phyloP scores from a whole-genome alignment of 345 rosid species.

The Anastatica hierochuntica region DNA sequence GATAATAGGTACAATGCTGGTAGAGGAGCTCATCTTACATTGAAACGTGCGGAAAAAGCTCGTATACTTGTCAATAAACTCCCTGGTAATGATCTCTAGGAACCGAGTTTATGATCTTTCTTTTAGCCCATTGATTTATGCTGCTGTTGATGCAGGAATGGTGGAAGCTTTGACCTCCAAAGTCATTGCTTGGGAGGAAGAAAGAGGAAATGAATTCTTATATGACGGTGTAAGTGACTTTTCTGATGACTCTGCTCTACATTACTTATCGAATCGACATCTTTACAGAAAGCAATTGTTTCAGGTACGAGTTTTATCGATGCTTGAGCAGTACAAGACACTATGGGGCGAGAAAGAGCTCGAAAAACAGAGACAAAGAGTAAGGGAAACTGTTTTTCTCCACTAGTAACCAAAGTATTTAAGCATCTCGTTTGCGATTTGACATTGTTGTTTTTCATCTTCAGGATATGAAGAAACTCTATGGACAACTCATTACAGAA shows the following conservation, averaged over 20 bases:
- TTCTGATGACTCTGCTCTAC: background rate
- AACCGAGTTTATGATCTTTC: background rate
- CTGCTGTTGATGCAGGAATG: constrained; percentile 38
- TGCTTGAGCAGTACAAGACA: constrained; percentile 50
- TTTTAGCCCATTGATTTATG: background rate
- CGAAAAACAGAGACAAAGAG: constrained; percentile 51
- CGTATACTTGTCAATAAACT: constrained; percentile 69
- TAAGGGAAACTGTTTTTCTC: constrained; percentile 23
- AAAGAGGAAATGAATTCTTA: constrained; percentile 48
- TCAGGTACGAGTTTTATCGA: constrained; percentile 46
- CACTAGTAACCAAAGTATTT: background rate
- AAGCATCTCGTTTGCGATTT: too few species aligned
- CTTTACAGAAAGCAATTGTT: background rate
- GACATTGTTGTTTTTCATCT: constrained; percentile 4
- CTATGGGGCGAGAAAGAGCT: constrained; percentile 47
- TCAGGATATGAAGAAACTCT: constrained; percentile 59
- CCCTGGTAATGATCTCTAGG: constrained; percentile 40
- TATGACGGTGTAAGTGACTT: constrained; percentile 65
- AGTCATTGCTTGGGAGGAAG: constrained; percentile 55
- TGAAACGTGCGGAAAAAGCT: constrained; percentile 97
- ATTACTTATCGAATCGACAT: background rate
- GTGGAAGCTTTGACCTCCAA: constrained; percentile 45
- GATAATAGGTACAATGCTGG: constrained; percentile 77
- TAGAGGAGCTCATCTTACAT: constrained; percentile 79
- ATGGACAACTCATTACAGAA: constrained; percentile 49